These are phyloP conservation scores for Yamadazyma olivae DNA, from an alignment of 805 yeast genomes.

Conservation along the genomic window DNA sequence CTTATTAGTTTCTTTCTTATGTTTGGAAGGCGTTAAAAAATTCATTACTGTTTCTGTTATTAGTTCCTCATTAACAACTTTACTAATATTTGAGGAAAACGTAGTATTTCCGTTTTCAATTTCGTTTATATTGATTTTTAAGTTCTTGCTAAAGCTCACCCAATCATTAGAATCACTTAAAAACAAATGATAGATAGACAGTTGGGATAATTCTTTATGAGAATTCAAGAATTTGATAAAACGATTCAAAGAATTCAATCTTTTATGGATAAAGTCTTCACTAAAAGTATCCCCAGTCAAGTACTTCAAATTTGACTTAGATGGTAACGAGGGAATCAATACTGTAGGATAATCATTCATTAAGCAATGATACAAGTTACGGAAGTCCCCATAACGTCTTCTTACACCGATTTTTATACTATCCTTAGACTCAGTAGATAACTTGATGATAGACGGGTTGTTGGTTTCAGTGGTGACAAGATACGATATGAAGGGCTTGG, in stretches of 20 bases:
- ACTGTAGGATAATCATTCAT: slow-evolving; percentile 78
- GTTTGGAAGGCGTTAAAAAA: slow-evolving; percentile 73
- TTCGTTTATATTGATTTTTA: slow-evolving; percentile 32
- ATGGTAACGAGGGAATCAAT: slow-evolving; percentile 91
- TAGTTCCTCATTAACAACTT: slow-evolving; percentile 61
- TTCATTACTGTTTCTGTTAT: slow-evolving; percentile 91
- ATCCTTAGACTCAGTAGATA: slow-evolving; percentile 21
- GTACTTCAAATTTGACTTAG: slow-evolving; percentile 86
- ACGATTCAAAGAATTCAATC: slow-evolving; percentile 76
- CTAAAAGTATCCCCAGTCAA: slow-evolving; percentile 92
- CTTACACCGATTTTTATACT: slow-evolving; percentile 48
- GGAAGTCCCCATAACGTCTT: slow-evolving; percentile 85
- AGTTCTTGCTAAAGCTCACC: slow-evolving; percentile 61
- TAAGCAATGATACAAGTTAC: slow-evolving; percentile 71
- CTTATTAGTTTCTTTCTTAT: slow-evolving; percentile 74
- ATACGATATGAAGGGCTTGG: slow-evolving; percentile 75
- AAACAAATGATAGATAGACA: slow-evolving; percentile 69
- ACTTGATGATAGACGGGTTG: slow-evolving; percentile 51
- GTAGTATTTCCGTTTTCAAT: slow-evolving; percentile 10
- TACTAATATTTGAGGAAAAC: slow-evolving; percentile 27
- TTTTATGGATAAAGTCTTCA: slow-evolving; percentile 73
- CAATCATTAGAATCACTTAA: slow-evolving; percentile 69
- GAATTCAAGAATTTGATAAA: slow-evolving; percentile 69
- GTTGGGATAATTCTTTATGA: slow-evolving; percentile 70
- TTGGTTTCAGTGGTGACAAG: slow-evolving; percentile 61